phyloP scores from a whole-genome alignment of 768 basidiomycete genomes.

The Suillus tomentosus region DNA sequence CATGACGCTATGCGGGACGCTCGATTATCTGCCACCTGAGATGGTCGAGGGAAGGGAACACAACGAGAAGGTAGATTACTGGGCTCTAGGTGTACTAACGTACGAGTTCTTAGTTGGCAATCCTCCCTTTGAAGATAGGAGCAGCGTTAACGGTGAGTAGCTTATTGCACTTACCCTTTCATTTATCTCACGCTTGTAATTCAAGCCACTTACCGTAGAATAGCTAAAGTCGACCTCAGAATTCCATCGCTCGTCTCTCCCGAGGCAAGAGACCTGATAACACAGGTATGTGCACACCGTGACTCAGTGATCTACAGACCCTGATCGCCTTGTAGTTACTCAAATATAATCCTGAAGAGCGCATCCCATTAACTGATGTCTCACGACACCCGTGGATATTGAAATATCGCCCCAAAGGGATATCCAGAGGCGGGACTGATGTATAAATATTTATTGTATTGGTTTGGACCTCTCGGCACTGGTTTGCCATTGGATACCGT shows the following conservation, averaged over 20 bases:
- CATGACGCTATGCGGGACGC: constrained; percentile 90
- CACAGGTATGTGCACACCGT: constrained; percentile 32
- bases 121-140: constrained; percentile 85
- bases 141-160: constrained; percentile 68
- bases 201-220: constrained; percentile 86
- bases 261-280: constrained; percentile 49
- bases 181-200: constrained; percentile 14
- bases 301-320: constrained; percentile 14
- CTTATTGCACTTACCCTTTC: background rate
- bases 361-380: constrained; percentile 75
- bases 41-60: constrained; percentile 96
- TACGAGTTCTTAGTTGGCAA: constrained; percentile 92
- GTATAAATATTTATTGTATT: constrained; percentile 15
- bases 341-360: constrained; percentile 75
- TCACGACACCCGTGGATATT: constrained; percentile 86
- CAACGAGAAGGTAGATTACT: constrained; percentile 88
- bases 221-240: constrained; percentile 80
- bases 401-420: constrained; percentile 58
- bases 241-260: constrained; percentile 42
- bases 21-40: constrained; percentile 97
- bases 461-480: background rate
- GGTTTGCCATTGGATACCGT: background rate
- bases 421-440: constrained; percentile 30
- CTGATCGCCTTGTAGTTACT: constrained; percentile 59
- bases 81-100: constrained; percentile 95